phyloP scores from a whole-genome alignment of 345 rosid genomes.

The Brassica incana region DNA sequence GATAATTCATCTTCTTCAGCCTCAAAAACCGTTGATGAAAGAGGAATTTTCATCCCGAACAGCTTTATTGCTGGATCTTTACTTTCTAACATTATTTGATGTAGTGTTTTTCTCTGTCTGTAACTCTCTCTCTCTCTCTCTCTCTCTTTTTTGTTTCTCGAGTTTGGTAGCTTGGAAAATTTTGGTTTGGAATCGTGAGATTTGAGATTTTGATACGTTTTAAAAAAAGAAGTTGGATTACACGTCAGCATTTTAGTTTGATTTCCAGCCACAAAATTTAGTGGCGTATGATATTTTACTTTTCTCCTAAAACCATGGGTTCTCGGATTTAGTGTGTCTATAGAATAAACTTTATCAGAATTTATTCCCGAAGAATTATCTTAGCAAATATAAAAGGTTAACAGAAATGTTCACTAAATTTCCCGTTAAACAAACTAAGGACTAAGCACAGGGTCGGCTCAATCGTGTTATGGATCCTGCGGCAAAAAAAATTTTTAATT shows the following conservation, averaged over 20 bases:
- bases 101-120: not conserved
- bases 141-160: conserved; percentile 25
- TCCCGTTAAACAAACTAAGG: too few relatives aligned
- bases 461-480: too few relatives aligned
- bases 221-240: conserved; percentile 53
- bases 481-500: too few relatives aligned
- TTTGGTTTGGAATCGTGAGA: conserved; percentile 20
- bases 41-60: conserved; percentile 69
- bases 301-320: conserved; percentile 16
- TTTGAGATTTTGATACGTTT: conserved; percentile 61
- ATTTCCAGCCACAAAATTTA: conserved; percentile 82
- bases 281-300: conserved; percentile 63
- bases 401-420: too few relatives aligned
- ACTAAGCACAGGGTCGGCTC: too few relatives aligned
- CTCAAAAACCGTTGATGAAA: conserved; percentile 32
- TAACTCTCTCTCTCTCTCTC: conserved; percentile 16
- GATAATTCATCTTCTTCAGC: conserved; percentile 28
- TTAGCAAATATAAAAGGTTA: too few relatives aligned
- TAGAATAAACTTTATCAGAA: not conserved
- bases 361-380: not conserved
- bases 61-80: conserved; percentile 66
- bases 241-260: conserved; percentile 51
- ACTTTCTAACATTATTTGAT: conserved; percentile 41
- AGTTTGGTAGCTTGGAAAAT: not conserved
- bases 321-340: conserved; percentile 1